Conservation (phyloP, 345 rosid genomes). For the Chamaenerion angustifolium region DNA sequence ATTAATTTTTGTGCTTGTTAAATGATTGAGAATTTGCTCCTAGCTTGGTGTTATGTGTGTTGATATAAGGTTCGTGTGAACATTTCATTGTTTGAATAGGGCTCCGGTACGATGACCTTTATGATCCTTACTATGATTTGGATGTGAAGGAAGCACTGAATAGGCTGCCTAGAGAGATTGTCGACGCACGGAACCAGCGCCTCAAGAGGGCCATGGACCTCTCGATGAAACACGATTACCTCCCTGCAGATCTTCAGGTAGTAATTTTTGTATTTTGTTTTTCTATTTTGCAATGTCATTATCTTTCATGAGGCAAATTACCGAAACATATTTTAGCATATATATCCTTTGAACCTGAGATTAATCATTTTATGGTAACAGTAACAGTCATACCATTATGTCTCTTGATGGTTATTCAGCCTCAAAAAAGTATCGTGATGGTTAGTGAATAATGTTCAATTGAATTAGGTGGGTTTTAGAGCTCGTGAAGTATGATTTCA, state of each 20-base stretch:
- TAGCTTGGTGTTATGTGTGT: too few relatives aligned
- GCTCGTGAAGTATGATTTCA: too few relatives aligned
- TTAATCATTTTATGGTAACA: too few relatives aligned
- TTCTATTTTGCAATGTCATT: background rate
- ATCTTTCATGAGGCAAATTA: background rate
- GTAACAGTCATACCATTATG: too few relatives aligned
- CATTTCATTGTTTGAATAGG: slow-evolving; percentile 1
- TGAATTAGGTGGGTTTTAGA: too few relatives aligned
- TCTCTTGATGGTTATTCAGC: too few relatives aligned
- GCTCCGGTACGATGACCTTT: slow-evolving; percentile 15
- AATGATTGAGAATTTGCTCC: too few relatives aligned
- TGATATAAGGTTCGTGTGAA: background rate
- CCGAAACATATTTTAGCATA: too few relatives aligned
- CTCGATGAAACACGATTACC: slow-evolving; percentile 20
- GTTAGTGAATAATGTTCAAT: too few relatives aligned
- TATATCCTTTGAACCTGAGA: too few relatives aligned
- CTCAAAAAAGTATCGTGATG: too few relatives aligned
- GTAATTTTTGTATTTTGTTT: background rate
- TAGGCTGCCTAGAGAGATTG: slow-evolving; percentile 15
- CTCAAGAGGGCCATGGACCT: slow-evolving; percentile 20
- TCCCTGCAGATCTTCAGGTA: slow-evolving; percentile 16
- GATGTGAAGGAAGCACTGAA: slow-evolving; percentile 15
- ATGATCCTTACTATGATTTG: slow-evolving; percentile 12
- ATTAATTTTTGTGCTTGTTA: too few relatives aligned
- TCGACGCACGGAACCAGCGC: slow-evolving; percentile 18